phyloP scores from a whole-genome alignment of 768 basidiomycete species.

The Panaeolus cyanescens region DNA sequence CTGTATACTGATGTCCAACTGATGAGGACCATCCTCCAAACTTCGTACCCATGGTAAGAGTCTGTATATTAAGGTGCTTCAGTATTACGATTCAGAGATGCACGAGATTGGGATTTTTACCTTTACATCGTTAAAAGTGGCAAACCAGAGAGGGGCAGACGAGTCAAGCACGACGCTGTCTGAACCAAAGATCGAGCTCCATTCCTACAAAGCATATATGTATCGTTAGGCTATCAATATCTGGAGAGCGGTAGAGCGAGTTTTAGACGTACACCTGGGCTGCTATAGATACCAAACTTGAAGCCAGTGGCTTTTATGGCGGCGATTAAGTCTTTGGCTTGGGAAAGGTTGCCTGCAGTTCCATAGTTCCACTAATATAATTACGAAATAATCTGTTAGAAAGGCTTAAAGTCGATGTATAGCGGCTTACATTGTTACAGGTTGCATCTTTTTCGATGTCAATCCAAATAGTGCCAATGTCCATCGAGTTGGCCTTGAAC shows the following conservation, averaged over 20 bases:
- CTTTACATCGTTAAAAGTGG: slow-evolving; percentile 21
- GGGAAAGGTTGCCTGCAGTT: background rate
- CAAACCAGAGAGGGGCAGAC: slow-evolving; percentile 21
- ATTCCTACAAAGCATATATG: background rate
- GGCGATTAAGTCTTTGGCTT: background rate
- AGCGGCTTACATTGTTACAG: background rate
- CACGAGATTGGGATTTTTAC: slow-evolving; percentile 8
- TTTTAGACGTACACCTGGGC: background rate
- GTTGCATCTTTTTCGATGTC: background rate
- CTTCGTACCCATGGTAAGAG: slow-evolving; percentile 15
- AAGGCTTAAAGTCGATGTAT: background rate
- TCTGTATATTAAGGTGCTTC: background rate
- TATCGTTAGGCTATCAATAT: background rate
- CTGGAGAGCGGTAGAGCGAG: background rate
- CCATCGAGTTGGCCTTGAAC: background rate
- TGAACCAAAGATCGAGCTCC: slow-evolving; percentile 21
- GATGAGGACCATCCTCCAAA: slow-evolving; percentile 25
- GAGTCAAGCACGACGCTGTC: slow-evolving; percentile 17
- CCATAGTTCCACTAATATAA: background rate
- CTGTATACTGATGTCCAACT: slow-evolving; percentile 28
- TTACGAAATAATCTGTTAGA: background rate
- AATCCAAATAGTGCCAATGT: background rate
- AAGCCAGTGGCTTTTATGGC: background rate
- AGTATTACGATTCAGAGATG: background rate
- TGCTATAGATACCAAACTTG: background rate